Percentiles rank a stretch among this genome's conserved stretches.
Evolutionary conservation across 768 basidiomycete species (phyloP).

Genomic region (Asterophora parasitica): DNA sequence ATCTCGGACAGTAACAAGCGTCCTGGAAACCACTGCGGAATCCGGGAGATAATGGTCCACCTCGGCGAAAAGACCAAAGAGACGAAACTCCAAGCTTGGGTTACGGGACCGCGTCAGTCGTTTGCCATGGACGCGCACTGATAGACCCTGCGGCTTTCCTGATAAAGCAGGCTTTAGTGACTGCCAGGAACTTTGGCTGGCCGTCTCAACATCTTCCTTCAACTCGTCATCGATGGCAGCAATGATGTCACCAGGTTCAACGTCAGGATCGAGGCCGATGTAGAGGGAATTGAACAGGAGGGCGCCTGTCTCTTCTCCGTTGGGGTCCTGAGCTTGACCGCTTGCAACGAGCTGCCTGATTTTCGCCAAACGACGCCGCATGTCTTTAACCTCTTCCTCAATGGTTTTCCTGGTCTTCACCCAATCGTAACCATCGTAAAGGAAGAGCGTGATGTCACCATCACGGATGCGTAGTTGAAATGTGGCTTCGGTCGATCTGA

Average conservation of each 20-base stretch:
- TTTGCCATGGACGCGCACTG: conserved; percentile 47
- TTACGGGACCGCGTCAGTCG: conserved; percentile 67
- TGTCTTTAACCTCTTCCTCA: conserved; percentile 82
- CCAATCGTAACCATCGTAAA: conserved; percentile 98
- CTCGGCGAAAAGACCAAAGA: conserved; percentile 61
- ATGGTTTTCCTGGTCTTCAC: conserved; percentile 76
- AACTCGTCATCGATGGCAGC: conserved; percentile 93
- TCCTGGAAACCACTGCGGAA: conserved; percentile 56
- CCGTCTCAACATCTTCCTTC: conserved; percentile 67
- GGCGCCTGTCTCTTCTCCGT: conserved; percentile 65
- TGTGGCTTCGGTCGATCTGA: conserved; percentile 41
- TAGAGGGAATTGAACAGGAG: conserved; percentile 92
- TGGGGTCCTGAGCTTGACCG: conserved; percentile 82
- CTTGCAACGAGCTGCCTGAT: conserved; percentile 89
- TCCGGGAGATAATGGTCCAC: conserved; percentile 59
- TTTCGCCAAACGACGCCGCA: conserved; percentile 80
- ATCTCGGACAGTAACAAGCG: conserved; percentile 62
- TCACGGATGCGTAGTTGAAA: conserved; percentile 54
- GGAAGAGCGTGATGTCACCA: conserved; percentile 59
- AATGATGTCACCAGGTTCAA: conserved; percentile 71
- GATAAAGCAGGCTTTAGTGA: conserved; percentile 54
- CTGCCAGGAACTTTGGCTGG: conserved; percentile 87
- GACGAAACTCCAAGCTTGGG: conserved; percentile 79
- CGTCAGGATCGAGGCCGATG: conserved; percentile 80
- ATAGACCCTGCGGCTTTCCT: conserved; percentile 37